Base-by-base conservation (phyloP, 129 eudicot species). In the Escallonia rubra region DNA sequence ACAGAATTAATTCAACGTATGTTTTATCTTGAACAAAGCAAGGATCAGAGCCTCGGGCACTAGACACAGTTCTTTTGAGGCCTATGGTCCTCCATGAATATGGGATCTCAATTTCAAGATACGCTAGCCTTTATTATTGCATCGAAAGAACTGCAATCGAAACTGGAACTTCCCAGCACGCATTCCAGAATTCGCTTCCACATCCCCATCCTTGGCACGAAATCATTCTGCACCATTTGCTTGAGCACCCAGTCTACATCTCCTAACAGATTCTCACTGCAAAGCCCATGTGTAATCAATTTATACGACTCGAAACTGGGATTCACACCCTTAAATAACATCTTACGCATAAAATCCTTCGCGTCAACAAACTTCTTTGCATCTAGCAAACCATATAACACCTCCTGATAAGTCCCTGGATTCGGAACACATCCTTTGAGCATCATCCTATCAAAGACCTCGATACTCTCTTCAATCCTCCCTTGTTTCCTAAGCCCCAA, bases 391-490 rank as follows among this genome's bases (percentile, higher is more conserved):
- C 86, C 83, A 75, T 91, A 85, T 78, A 91, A 61, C 40, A 85
- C 89, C 83, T 87, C 89, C 72, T 91, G 97, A 63, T 87, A 85
- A 4, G 94, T 81, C 58, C 90, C 93, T 6, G 83, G 66, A 80
- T 81, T 86, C 2, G 97, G 97, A 38, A 81, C 84, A 77, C 97
- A 91, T 12, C 97, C 97, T 75, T 74, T 83, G 8, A 79, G 68
- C 81, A 80, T 81, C 82, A 88, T 69, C 58, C 59, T 72, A 4
- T 85, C 69, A 0, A 83, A 81, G 64, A 91, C 72, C 66, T 82
- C 70, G 38, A 87, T 74, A 43, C 90, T 85, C 40, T 87, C 71
- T 16, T 83, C 77, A 23, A 63, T 64, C 65, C 84, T 76, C 71
- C 90, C 93, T 45, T 64, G 79, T 61, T 91, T 91, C 68, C 92